Conservation (phyloP, 1,284 basidiomycete genomes). For the Cystobasidium slooffiae region DNA sequence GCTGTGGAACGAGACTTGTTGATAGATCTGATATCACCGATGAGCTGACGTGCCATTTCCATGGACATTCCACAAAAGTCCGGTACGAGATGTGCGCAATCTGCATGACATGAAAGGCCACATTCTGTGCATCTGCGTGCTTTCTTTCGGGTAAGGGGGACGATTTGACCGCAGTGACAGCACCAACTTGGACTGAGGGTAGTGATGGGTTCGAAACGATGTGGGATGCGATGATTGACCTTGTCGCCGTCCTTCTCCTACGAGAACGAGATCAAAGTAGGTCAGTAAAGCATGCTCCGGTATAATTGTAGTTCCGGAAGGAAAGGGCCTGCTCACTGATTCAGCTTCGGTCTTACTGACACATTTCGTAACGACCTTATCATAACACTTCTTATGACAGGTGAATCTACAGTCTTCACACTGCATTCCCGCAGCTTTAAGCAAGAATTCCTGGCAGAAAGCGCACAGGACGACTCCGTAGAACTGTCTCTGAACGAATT, state of each 20-base stretch:
- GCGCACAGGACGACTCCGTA: conserved; percentile 95
- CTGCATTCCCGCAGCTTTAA: conserved; percentile 96
- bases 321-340: conserved; percentile 63
- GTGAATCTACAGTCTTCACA: conserved; percentile 99
- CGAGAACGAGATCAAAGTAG: neutral
- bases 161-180: conserved; percentile 98
- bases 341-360: conserved; percentile 95
- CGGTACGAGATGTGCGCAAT: conserved; percentile 96
- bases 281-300: neutral
- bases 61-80: conserved; percentile 99
- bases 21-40: conserved; percentile 81
- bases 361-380: conserved; percentile 99
- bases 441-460: conserved; percentile 94
- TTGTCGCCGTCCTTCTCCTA: conserved; percentile 97
- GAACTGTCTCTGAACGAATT: conserved; percentile 96
- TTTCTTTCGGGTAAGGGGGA: conserved; percentile 95
- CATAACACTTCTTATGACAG: conserved; percentile 98
- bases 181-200: conserved; percentile 99
- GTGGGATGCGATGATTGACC: conserved; percentile 98
- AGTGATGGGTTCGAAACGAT: conserved; percentile 95
- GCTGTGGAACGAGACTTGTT: conserved; percentile 57
- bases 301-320: neutral
- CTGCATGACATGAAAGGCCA: conserved; percentile 93
- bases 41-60: conserved; percentile 94
- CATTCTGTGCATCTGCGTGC: conserved; percentile 95